These are phyloP conservation scores for Lipomyces spencermartinsiae DNA, from an alignment of 805 yeast genomes.

Conservation along the genomic window DNA sequence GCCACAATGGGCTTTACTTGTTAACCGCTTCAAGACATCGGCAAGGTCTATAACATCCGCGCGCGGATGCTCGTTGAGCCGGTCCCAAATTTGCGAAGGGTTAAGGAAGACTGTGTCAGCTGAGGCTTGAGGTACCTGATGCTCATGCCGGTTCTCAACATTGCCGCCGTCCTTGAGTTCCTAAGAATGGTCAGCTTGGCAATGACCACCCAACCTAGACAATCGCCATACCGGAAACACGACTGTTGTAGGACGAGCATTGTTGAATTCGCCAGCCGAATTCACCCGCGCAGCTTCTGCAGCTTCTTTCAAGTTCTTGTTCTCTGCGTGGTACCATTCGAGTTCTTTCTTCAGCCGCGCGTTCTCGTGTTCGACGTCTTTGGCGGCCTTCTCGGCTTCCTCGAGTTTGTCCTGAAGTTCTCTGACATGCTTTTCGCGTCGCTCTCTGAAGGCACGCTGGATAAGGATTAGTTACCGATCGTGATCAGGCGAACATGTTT, in stretches of 20 bases:
- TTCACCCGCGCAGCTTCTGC: conserved; percentile 10
- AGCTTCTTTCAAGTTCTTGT: conserved; percentile 18
- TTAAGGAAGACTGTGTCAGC: conserved; percentile 4
- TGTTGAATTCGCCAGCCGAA: neutral
- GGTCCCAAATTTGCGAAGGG: conserved; percentile 32
- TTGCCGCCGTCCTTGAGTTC: neutral
- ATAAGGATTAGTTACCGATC: neutral
- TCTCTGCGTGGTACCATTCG: conserved; percentile 27
- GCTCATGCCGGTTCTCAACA: conserved; percentile 5
- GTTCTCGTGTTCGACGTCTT: conserved; percentile 15
- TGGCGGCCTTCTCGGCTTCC: conserved; percentile 6
- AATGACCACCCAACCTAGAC: neutral
- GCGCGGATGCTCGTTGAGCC: conserved; percentile 18
- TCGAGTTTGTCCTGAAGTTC: conserved; percentile 24
- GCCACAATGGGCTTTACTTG: conserved; percentile 22
- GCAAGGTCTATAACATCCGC: conserved; percentile 21
- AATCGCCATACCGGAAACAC: conserved; percentile 19
- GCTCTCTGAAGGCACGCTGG: conserved; percentile 33
- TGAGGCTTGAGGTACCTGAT: conserved; percentile 3
- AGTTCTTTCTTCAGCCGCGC: conserved; percentile 23
- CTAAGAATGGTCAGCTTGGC: neutral
- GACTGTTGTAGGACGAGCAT: conserved; percentile 9
- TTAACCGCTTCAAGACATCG: conserved; percentile 12
- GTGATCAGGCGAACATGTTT: neutral
- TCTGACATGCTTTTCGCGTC: conserved; percentile 30